Evolutionary conservation across 2,329 filamentous ascomycete genomes (phyloP).

Genomic region (Fusarium praegraminearum): DNA sequence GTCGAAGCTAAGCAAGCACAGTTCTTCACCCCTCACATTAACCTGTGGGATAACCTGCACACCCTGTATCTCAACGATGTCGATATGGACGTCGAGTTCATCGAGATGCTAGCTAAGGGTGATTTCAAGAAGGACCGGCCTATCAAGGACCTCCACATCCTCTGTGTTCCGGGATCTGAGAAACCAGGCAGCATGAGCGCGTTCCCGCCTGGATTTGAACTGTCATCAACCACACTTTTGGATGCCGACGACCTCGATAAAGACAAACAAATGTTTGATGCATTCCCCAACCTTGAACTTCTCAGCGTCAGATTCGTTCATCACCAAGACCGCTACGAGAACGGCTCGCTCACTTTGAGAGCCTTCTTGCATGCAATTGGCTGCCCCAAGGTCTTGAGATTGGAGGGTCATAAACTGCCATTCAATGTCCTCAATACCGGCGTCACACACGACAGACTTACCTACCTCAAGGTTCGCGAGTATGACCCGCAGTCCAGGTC

Average conservation of each 20-base stretch:
- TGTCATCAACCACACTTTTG: conserved; percentile 9
- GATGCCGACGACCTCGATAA: background rate
- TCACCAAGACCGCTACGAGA: background rate
- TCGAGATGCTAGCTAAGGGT: conserved; percentile 14
- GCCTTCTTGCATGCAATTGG: conserved; percentile 29
- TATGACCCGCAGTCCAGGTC: background rate
- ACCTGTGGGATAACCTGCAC: conserved; percentile 26
- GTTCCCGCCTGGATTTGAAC: background rate
- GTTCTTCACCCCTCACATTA: conserved; percentile 27
- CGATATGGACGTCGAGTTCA: conserved; percentile 28
- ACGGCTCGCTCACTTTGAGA: conserved; percentile 20
- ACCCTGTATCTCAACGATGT: conserved; percentile 20
- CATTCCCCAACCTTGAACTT: conserved; percentile 19
- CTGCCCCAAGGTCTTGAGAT: conserved; percentile 13
- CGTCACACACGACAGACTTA: conserved; percentile 12
- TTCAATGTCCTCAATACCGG: conserved; percentile 1
- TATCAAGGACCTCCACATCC: conserved; percentile 19
- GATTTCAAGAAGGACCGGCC: conserved; percentile 22
- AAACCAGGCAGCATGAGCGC: background rate
- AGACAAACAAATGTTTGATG: conserved; percentile 27
- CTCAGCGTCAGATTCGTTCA: conserved; percentile 19
- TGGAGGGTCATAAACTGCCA: conserved; percentile 19
- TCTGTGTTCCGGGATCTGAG: conserved; percentile 18
- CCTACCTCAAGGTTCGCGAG: conserved; percentile 22
- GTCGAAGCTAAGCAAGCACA: conserved; percentile 14